Evolutionary conservation across 129 eudicot species (phyloP).

Genomic region (Chrysanthemum seticuspe): DNA sequence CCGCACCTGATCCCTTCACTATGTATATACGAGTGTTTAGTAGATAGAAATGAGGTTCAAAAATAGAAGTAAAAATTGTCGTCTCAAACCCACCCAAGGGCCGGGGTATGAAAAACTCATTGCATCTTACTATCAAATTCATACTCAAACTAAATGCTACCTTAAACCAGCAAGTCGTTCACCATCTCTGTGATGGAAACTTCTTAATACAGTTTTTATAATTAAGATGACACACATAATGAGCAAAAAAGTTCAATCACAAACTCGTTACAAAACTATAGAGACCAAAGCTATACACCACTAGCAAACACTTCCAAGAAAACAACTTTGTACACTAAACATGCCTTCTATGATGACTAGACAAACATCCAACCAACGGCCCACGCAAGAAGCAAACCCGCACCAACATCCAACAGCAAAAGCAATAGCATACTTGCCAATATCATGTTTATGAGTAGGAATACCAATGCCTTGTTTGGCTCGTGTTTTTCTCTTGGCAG

Average conservation of each 20-base stretch:
- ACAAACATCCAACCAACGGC: slow-evolving; percentile 78
- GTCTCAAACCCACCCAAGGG: too few relatives aligned
- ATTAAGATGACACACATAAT: slow-evolving; percentile 14
- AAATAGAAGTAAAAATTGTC: too few relatives aligned
- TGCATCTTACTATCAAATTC: too few relatives aligned
- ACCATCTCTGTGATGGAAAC: not conserved
- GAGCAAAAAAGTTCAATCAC: slow-evolving; percentile 12
- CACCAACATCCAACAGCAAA: slow-evolving; percentile 90
- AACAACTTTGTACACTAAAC: slow-evolving; percentile 33
- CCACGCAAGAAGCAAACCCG: slow-evolving; percentile 92
- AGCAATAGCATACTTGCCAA: slow-evolving; percentile 56
- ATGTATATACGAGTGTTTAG: too few relatives aligned
- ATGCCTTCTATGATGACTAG: slow-evolving; percentile 25
- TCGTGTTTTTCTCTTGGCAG: slow-evolving; percentile 32
- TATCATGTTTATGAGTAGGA: slow-evolving; percentile 33
- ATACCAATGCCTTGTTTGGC: slow-evolving; percentile 31
- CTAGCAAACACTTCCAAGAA: not conserved
- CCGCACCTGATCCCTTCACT: too few relatives aligned
- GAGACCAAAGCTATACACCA: slow-evolving; percentile 20
- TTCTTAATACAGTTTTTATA: not conserved
- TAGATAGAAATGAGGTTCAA: too few relatives aligned
- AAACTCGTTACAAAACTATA: slow-evolving; percentile 25
- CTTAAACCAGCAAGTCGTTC: too few relatives aligned
- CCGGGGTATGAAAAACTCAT: too few relatives aligned
- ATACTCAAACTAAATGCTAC: too few relatives aligned